Base-by-base conservation (phyloP, 345 rosid genomes). In the Linum trigynum region DNA sequence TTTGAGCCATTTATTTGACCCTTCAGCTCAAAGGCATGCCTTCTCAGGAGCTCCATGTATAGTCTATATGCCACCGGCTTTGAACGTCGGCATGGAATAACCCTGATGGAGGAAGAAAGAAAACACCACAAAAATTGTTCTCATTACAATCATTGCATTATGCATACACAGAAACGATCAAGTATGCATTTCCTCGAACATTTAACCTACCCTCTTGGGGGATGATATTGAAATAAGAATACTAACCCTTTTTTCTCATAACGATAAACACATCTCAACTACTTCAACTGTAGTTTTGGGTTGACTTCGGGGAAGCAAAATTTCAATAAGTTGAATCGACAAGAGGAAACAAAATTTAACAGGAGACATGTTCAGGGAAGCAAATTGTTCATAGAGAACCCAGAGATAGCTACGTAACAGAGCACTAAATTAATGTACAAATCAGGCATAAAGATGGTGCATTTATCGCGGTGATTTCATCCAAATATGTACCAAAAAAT, bases 51-150 rank as follows among this genome's bases (percentile, higher is more conserved):
- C 41, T 61, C 64, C 10, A 61, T 9, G 16, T 61, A 61, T 4
- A 61, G 64, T 32, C 64, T 61, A 32, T 61, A 61, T 3, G 64
- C 64, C 8, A 39, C 50, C 3, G 64, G 64, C 2, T 40, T 48
- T 9, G 43, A 61, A 38, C n/a, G 50, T 8, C 64, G 64, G 41
- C n/a, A 38, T 3, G 41, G 64, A 61, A 61, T 38, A 38, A 61
- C 48, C 64, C 64, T 61, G 43, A 12, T 48, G 64, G 15, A 38
- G 8, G 48, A 61, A 39, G 59, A 45, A 56, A 3, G 23, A 56
- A 56, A 56, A 7, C 59, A 16, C n/a, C n/a, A 16, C 2, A 36
- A 57, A 57, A 16, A 39, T 12, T 32, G 39, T 9, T 23, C 32
- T 23, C 32, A 16, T n/a, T 9, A 43, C 10, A 1, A 48, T 14